A percentile compares a stretch with the other conserved stretches of the same genome.
These are phyloP conservation scores for Thalia dealbata DNA, from an alignment of 176 grass and related monocot genomes.

Conservation along the genomic window DNA sequence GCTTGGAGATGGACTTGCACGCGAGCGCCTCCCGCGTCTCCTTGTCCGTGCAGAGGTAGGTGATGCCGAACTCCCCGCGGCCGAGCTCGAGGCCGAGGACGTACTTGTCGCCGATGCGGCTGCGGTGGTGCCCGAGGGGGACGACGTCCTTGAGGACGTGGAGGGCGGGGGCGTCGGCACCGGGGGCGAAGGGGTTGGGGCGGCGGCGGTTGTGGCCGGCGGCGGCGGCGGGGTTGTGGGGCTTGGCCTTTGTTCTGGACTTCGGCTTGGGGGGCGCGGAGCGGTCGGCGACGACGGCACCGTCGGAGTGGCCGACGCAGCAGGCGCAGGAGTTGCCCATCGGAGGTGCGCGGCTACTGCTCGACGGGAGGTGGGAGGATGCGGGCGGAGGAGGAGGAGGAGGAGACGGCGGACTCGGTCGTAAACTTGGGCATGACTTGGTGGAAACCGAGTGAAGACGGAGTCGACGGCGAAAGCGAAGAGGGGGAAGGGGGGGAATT, in stretches of 20 bases:
- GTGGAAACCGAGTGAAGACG: neutral
- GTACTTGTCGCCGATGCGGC: slow-evolving; percentile 16
- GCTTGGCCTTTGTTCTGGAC: neutral
- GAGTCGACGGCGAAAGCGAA: neutral
- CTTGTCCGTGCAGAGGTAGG: slow-evolving; percentile 25
- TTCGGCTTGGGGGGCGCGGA: neutral
- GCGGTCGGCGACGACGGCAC: neutral
- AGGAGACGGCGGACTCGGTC: neutral
- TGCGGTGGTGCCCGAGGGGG: slow-evolving; percentile 7
- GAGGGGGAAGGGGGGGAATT: neutral
- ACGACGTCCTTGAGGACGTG: slow-evolving; percentile 12
- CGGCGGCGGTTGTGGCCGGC: neutral
- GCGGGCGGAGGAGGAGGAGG: neutral
- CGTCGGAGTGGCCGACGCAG: neutral
- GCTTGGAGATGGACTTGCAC: slow-evolving; percentile 29
- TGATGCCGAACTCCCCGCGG: slow-evolving; percentile 27
- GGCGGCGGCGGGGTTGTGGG: neutral
- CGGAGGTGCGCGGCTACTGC: neutral
- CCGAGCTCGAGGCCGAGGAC: slow-evolving; percentile 23
- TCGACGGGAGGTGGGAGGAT: neutral
- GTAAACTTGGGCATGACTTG: neutral
- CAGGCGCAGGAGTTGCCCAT: slow-evolving; percentile 6
- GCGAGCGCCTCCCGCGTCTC: slow-evolving; percentile 15
- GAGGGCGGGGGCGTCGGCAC: neutral
- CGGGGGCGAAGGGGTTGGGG: slow-evolving; percentile 1